Evolutionary conservation across 75 land plant genomes (phyloP), one percentile per base, ranked within the genome.

Genomic region (Azolla pinnata): DNA sequence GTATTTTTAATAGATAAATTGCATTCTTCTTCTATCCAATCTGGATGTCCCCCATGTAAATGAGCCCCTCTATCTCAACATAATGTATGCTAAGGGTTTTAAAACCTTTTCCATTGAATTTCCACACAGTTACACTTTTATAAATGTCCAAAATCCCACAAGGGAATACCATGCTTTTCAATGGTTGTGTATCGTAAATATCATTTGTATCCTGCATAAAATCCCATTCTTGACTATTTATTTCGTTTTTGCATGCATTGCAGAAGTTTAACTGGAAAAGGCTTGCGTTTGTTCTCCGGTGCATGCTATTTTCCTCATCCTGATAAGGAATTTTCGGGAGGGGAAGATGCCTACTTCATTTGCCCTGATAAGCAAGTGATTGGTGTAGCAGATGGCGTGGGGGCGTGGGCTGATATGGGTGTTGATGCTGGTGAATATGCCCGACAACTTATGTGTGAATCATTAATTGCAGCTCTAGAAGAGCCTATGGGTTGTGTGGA

Each of bases 331-430:
- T 70, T 72, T 44, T 80, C 87, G 33, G 95, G 95, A 59, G 97
- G 97, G 16, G 97, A 92, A 32, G 97, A 92, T 81, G 97, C 97
- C 33, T 83, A 93, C 62, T 93, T 93, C 35, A 93, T 93, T 20
- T 91, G 95, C 66, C 40, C 67, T 14, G 72, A 83, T 46, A 76
- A 85, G 67, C 86, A 81, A 56, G 98, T 85, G 0, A 71, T 92
- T 31, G 98, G 98, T 34, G 90, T 93, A 26, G 96, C 96, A 18
- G 98, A 93, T 81, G 98, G 98, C 56, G 96, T 93, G 59, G 98
- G 98, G 42, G 96, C 96, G 7, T 88, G 98, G 96, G 96, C 98
- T 21, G 83, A 85, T 38, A 65, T 76, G 60, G 96, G 96, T 55
- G 74, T 93, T 59, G 65, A 93, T 77, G 76, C 98, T 29, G 98